Evolutionary conservation across 768 basidiomycete species (phyloP).

Genomic region (Punctularia strigosozonata): DNA sequence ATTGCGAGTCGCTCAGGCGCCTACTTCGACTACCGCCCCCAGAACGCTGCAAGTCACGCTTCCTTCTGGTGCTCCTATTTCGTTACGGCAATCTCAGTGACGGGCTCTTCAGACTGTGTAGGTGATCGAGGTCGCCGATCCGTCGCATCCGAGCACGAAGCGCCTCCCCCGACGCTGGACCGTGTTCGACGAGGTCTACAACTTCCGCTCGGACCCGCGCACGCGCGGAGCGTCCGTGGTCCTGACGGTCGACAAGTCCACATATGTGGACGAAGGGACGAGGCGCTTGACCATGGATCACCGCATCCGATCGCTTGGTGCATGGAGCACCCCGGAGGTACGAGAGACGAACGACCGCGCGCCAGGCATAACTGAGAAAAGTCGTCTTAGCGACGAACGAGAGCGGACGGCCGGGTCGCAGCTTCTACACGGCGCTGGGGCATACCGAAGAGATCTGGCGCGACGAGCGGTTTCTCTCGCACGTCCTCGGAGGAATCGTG

Average conservation of each 20-base stretch:
- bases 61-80: slow-evolving; percentile 9
- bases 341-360: not conserved
- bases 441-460: not conserved
- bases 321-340: not conserved
- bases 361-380: not conserved
- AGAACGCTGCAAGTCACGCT: slow-evolving; percentile 40
- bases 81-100: not conserved
- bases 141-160: slow-evolving; percentile 49
- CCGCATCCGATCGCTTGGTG: slow-evolving; percentile 26
- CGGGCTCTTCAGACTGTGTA: slow-evolving; percentile 36
- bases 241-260: slow-evolving; percentile 54
- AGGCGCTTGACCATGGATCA: slow-evolving; percentile 16
- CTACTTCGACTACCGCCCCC: slow-evolving; percentile 63
- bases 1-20: slow-evolving; percentile 63
- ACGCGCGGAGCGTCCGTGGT: slow-evolving; percentile 48
- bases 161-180: slow-evolving; percentile 42
- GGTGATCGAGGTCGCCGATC: slow-evolving; percentile 26
- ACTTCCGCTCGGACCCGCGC: slow-evolving; percentile 64
- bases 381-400: slow-evolving; percentile 23
- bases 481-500: not conserved
- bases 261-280: slow-evolving; percentile 24
- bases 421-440: not conserved
- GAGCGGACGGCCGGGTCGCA: slow-evolving; percentile 19
- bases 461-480: not conserved
- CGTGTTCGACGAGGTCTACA: slow-evolving; percentile 55